These are phyloP conservation scores for Myxozyma mucilagina DNA, from an alignment of 805 yeast genomes.

Conservation along the genomic window DNA sequence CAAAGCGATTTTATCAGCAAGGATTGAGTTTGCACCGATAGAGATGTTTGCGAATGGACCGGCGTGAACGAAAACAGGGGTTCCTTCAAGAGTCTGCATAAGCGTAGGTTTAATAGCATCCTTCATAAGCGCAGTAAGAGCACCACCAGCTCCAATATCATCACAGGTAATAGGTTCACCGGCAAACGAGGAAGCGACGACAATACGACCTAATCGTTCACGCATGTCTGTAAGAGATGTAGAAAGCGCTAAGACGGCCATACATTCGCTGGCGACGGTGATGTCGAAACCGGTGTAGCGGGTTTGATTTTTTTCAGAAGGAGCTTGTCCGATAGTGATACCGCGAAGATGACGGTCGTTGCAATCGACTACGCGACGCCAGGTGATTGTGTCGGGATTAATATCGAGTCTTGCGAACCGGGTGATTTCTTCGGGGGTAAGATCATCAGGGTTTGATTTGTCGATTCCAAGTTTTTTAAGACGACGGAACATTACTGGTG, in stretches of 20 bases:
- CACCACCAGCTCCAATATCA: conserved; percentile 92
- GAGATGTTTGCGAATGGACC: conserved; percentile 98
- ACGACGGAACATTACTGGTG: conserved; percentile 75
- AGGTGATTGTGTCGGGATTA: conserved; percentile 87
- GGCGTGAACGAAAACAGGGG: conserved; percentile 96
- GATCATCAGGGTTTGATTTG: conserved; percentile 75
- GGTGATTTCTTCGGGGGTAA: conserved; percentile 72
- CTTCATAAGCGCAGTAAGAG: conserved; percentile 89
- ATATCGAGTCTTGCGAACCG: conserved; percentile 81
- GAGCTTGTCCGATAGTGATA: conserved; percentile 85
- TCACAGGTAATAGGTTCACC: conserved; percentile 90
- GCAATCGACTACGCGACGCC: conserved; percentile 90
- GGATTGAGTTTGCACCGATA: conserved; percentile 93
- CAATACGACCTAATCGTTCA: conserved; percentile 82
- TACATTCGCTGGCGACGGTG: conserved; percentile 92
- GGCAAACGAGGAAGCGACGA: conserved; percentile 72
- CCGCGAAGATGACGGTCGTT: conserved; percentile 90
- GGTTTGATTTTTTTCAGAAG: conserved; percentile 85
- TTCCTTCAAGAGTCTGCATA: conserved; percentile 97
- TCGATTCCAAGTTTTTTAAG: conserved; percentile 76
- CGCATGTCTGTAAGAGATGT: conserved; percentile 80
- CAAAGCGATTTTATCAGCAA: conserved; percentile 90
- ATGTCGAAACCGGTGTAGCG: conserved; percentile 92
- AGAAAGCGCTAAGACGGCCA: conserved; percentile 91
- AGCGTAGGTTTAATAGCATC: conserved; percentile 91